Evolutionary conservation across 2,329 filamentous ascomycete genomes (phyloP).

Genomic region (Corynespora cassiicola): DNA sequence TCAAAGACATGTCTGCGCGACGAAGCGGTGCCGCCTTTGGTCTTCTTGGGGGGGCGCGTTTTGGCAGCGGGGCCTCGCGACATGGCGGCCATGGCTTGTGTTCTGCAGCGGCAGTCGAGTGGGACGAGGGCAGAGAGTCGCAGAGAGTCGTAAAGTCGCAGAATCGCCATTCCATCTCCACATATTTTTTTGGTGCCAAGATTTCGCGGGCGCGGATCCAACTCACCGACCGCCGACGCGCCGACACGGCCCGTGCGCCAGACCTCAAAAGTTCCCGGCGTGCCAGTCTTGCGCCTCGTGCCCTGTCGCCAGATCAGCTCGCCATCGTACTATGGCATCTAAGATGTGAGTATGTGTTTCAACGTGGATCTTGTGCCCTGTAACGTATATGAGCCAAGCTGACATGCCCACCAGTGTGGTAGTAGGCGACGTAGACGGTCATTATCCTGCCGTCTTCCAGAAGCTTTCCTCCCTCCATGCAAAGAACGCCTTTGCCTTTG

Average conservation of each 20-base stretch:
- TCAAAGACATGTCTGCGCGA: conserved; percentile 89
- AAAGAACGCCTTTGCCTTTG: conserved; percentile 89
- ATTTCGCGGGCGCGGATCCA: neutral
- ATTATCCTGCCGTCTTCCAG: conserved; percentile 75
- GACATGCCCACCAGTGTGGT: conserved; percentile 82
- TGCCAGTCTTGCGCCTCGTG: neutral
- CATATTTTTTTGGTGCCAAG: conserved; percentile 31
- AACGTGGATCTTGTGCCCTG: neutral
- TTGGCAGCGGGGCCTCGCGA: conserved; percentile 44
- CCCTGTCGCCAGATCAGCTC: conserved; percentile 6
- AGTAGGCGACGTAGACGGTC: conserved; percentile 81
- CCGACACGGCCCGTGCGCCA: too few species aligned
- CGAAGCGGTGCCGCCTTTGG: conserved; percentile 74
- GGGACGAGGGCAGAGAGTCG: conserved; percentile 10
- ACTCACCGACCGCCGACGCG: conserved; percentile 1
- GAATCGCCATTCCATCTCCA: conserved; percentile 22
- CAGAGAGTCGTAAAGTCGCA: conserved; percentile 4
- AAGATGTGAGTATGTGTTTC: conserved; percentile 57
- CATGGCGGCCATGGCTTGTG: conserved; percentile 50
- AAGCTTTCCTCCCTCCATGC: conserved; percentile 82
- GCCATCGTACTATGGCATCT: conserved; percentile 64
- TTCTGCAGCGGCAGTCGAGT: conserved; percentile 7
- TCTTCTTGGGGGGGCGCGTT: conserved; percentile 64
- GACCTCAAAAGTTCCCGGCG: neutral
- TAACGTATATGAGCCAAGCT: neutral